A percentile compares a stretch with the other conserved stretches of the same genome.
Conservation (phyloP, 1,139 yeast species). For the Blastobotrys proliferans region DNA sequence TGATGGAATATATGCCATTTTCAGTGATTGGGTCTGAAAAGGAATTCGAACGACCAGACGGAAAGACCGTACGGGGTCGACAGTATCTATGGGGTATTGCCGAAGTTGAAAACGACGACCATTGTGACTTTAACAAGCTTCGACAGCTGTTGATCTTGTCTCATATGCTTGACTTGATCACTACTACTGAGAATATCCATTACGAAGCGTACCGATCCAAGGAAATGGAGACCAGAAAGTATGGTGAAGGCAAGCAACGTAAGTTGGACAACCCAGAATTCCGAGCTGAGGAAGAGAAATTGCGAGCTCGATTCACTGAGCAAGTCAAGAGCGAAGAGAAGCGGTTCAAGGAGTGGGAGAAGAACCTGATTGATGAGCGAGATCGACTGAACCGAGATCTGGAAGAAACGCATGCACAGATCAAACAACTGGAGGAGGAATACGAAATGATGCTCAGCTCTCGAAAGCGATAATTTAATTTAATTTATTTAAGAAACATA, state of each 20-base stretch:
- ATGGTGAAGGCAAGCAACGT: slow-evolving; percentile 43
- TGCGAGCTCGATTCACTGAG: slow-evolving; percentile 94
- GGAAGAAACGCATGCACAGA: slow-evolving; percentile 68
- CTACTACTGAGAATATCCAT: slow-evolving; percentile 87
- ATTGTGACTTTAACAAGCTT: slow-evolving; percentile 91
- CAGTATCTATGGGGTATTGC: slow-evolving; percentile 98
- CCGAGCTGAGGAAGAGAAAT: slow-evolving; percentile 91
- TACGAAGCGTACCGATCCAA: slow-evolving; percentile 83
- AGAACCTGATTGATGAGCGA: slow-evolving; percentile 90
- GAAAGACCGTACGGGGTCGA: slow-evolving; percentile 79
- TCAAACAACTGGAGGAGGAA: slow-evolving; percentile 35
- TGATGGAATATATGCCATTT: slow-evolving; percentile 91
- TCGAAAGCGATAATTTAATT: slow-evolving; percentile 11
- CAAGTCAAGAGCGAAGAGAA: slow-evolving; percentile 97
- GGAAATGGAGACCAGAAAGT: slow-evolving; percentile 65
- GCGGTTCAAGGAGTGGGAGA: slow-evolving; percentile 97
- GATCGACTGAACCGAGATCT: slow-evolving; percentile 90
- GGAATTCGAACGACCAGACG: slow-evolving; percentile 73
- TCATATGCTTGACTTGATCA: slow-evolving; percentile 84
- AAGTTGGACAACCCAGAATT: slow-evolving; percentile 76
- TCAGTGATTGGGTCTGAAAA: slow-evolving; percentile 89
- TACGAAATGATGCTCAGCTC: slow-evolving; percentile 24
- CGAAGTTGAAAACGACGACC: slow-evolving; percentile 93
- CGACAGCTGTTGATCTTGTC: slow-evolving; percentile 86
- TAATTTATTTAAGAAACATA: neutral